phyloP scores from a whole-genome alignment of 2,329 filamentous ascomycete genomes.

The Ilyonectria sp. region DNA sequence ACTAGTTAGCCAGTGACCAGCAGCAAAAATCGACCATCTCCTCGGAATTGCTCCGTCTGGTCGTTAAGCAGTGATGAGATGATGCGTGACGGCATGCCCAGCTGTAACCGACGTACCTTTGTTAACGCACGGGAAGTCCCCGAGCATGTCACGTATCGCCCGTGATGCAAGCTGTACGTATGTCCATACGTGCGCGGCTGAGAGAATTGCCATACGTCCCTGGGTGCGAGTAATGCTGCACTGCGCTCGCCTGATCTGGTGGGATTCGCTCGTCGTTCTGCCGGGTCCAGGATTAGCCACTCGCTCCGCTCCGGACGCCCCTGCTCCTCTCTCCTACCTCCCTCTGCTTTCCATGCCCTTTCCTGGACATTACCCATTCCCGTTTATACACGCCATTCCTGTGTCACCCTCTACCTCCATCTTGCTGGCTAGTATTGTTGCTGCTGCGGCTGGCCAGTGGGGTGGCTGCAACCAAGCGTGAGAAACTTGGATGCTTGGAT shows the following conservation, averaged over 20 bases:
- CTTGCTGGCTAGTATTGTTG: constrained; percentile 12
- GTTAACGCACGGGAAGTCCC: neutral
- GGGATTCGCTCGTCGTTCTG: constrained; percentile 9
- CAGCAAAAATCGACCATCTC: neutral
- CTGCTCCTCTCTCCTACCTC: neutral
- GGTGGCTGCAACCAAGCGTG: constrained; percentile 27
- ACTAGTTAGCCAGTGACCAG: neutral
- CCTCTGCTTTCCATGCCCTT: constrained; percentile 1
- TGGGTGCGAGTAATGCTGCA: neutral
- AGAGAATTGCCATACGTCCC: constrained; percentile 2
- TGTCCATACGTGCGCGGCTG: constrained; percentile 7
- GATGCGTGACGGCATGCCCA: neutral
- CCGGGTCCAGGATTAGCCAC: constrained; percentile 6
- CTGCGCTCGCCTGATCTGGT: constrained; percentile 6
- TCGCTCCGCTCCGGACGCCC: constrained; percentile 26
- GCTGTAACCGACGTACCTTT: neutral
- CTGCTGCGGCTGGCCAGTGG: constrained; percentile 29
- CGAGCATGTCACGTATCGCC: neutral
- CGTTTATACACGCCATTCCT: neutral
- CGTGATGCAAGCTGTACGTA: neutral
- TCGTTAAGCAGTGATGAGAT: neutral
- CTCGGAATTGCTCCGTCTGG: neutral
- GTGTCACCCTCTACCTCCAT: constrained; percentile 6
- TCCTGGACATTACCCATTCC: constrained; percentile 7
- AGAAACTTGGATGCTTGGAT: constrained; percentile 16